Evolutionary conservation across 2,329 filamentous ascomycete species (phyloP).

Genomic region (Trichoderma citrinoviride): DNA sequence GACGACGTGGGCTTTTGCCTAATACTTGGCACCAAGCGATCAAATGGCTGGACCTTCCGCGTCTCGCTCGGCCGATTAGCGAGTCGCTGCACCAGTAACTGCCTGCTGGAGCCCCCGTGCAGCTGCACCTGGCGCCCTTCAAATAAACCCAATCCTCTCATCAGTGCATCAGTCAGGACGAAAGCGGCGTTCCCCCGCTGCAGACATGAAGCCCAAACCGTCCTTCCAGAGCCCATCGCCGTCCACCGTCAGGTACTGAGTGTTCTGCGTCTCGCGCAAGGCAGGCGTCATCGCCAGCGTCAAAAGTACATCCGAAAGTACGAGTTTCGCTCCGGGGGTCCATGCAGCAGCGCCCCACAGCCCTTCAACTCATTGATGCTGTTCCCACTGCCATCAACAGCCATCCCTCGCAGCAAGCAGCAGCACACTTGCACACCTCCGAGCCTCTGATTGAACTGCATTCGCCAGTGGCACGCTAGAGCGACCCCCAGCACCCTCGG

Average conservation of each 20-base stretch:
- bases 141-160: no score
- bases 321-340: background rate
- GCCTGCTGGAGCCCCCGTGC: no score
- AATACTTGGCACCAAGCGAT: no score
- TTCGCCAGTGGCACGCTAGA: constrained; percentile 23
- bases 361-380: background rate
- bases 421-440: no score
- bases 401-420: constrained; percentile 2
- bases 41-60: background rate
- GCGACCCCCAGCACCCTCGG: background rate
- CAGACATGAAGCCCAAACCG: background rate
- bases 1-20: background rate
- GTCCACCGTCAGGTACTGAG: no score
- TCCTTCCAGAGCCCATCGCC: background rate
- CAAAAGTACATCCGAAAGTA: background rate
- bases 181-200: background rate
- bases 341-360: constrained; percentile 4
- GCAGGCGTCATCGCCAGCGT: constrained; percentile 1
- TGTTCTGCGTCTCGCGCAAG: background rate
- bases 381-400: constrained; percentile 7
- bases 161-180: no score
- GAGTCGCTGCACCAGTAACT: background rate
- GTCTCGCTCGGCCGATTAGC: background rate
- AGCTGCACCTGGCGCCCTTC: no score
- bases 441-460: no score